phyloP scores from a whole-genome alignment of 2,329 filamentous ascomycete genomes.

The Cladosporium sp. region DNA sequence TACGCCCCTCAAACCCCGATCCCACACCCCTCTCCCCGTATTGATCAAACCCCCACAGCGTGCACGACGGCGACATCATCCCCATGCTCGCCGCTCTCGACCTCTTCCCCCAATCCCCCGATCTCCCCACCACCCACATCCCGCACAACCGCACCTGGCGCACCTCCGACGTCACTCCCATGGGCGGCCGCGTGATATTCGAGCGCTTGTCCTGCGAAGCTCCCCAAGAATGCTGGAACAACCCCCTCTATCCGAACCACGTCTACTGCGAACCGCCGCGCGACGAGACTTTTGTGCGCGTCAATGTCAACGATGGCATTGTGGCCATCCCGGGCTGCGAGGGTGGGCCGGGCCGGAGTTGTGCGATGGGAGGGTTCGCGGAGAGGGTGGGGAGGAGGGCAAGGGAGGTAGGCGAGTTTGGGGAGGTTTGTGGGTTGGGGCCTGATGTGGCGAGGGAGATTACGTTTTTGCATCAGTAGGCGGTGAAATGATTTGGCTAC shows the following conservation, averaged over 20 bases:
- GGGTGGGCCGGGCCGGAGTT: conserved; percentile 45
- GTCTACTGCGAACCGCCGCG: conserved; percentile 23
- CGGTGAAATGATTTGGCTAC: neutral
- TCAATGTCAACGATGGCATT: conserved; percentile 57
- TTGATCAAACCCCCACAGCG: conserved; percentile 28
- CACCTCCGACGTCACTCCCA: conserved; percentile 53
- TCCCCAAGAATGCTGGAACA: conserved; percentile 20
- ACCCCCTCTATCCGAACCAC: conserved; percentile 29
- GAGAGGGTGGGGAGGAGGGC: conserved; percentile 38
- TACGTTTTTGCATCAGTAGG: conserved; percentile 48
- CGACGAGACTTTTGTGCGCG: conserved; percentile 41
- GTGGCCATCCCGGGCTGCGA: conserved; percentile 46
- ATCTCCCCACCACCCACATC: conserved; percentile 46
- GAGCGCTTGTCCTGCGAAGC: conserved; percentile 48
- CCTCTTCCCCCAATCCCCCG: conserved; percentile 41
- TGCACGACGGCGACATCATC: conserved; percentile 57
- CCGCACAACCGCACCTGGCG: conserved; percentile 46
- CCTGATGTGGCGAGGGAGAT: conserved; percentile 40
- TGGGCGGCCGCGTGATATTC: conserved; percentile 54
- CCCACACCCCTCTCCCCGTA: neutral
- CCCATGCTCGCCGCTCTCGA: conserved; percentile 52
- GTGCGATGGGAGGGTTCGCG: conserved; percentile 43
- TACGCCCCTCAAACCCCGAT: conserved; percentile 26
- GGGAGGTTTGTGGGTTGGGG: conserved; percentile 44
- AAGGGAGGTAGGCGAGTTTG: conserved; percentile 40